Conservation (phyloP, 345 rosid genomes). For the Cochlearia excelsa region DNA sequence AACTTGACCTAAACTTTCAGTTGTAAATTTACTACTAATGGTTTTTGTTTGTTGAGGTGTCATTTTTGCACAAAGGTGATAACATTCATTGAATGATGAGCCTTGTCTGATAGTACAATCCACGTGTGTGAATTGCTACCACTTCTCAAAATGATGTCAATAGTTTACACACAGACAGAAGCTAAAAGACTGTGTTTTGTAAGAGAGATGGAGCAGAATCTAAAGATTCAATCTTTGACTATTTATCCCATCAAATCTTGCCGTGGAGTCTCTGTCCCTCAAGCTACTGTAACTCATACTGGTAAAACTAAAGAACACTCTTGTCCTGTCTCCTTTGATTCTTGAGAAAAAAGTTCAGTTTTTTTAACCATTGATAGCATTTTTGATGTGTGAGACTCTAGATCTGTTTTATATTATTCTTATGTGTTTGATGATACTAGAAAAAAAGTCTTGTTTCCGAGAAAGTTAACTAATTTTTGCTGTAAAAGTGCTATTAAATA, state of each 20-base stretch:
- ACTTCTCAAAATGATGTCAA: too few species aligned
- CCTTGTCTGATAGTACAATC: too few species aligned
- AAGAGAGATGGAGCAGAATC: constrained; percentile 26
- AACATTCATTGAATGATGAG: too few species aligned
- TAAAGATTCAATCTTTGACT: constrained; percentile 51
- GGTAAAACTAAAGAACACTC: constrained; percentile 39
- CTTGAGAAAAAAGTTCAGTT: background rate
- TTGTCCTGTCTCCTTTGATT: constrained; percentile 5
- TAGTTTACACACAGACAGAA: too few species aligned
- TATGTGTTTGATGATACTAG: background rate
- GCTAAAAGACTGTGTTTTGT: too few species aligned
- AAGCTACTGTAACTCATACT: constrained; percentile 62
- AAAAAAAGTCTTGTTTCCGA: background rate
- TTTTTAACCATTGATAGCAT: background rate
- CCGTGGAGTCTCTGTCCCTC: constrained; percentile 74
- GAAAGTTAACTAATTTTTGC: background rate
- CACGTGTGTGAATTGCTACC: too few species aligned
- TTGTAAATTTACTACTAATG: too few species aligned
- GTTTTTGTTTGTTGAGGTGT: too few species aligned
- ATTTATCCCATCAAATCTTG: constrained; percentile 80
- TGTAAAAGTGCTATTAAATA: background rate
- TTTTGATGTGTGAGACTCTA: too few species aligned
- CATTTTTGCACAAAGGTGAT: too few species aligned
- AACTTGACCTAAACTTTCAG: too few species aligned
- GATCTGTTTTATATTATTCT: background rate